phyloP scores from a whole-genome alignment of 1,139 yeast genomes.

The Scheffersomyces lignicola region DNA sequence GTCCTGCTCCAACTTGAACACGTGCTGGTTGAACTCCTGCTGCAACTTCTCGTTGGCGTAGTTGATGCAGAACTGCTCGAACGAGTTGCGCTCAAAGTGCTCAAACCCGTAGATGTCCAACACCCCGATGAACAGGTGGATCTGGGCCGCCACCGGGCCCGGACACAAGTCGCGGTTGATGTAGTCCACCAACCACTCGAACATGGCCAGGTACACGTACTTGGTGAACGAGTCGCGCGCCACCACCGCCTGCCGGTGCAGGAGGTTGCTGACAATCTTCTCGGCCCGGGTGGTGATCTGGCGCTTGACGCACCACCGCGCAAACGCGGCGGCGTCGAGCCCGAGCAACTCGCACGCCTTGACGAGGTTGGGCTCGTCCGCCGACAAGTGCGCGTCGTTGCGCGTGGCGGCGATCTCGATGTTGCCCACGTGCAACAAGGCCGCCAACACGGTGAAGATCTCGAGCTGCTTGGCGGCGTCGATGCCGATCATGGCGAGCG shows the following conservation, averaged over 20 bases:
- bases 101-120: conserved; percentile 97
- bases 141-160: conserved; percentile 57
- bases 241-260: conserved; percentile 81
- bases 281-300: conserved; percentile 93
- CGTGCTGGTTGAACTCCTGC: conserved; percentile 97
- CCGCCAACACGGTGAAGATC: conserved; percentile 81
- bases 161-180: conserved; percentile 83
- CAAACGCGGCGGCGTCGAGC: conserved; percentile 68
- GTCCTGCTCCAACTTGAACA: conserved; percentile 94
- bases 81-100: conserved; percentile 90
- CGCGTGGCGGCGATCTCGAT: conserved; percentile 85
- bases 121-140: conserved; percentile 87
- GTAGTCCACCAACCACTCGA: conserved; percentile 91
- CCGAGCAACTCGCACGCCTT: conserved; percentile 88
- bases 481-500: conserved; percentile 80
- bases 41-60: conserved; percentile 97
- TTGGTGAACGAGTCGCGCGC: conserved; percentile 97
- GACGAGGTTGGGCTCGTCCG: conserved; percentile 83
- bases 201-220: conserved; percentile 86
- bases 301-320: conserved; percentile 92
- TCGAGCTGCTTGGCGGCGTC: conserved; percentile 56
- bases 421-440: conserved; percentile 90
- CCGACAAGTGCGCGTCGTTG: conserved; percentile 75
- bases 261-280: conserved; percentile 82
- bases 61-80: conserved; percentile 96